These are phyloP conservation scores for Spinacia oleracea DNA, from an alignment of 179 eudicot species.

Conservation along the genomic window DNA sequence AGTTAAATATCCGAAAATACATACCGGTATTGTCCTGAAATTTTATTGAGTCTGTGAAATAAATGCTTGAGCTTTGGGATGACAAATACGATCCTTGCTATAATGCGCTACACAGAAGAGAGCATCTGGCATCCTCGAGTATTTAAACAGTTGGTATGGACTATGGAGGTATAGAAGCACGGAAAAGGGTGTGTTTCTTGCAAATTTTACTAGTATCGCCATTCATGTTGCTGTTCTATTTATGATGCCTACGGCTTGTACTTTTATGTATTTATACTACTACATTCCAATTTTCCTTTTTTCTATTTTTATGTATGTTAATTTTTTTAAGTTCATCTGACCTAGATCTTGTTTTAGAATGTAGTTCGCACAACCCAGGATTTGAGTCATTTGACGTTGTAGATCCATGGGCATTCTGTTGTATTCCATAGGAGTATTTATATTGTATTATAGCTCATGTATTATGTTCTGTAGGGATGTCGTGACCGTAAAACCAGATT, in stretches of 20 bases:
- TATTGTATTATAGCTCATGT: background rate
- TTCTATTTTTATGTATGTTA: background rate
- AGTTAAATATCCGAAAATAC: constrained; percentile 6
- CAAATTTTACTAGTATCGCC: background rate
- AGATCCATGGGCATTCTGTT: background rate
- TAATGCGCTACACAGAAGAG: constrained; percentile 3
- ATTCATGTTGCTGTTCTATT: background rate
- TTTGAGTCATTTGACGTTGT: constrained; percentile 10
- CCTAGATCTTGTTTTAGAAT: background rate
- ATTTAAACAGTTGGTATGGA: background rate
- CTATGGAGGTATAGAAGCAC: constrained; percentile 17
- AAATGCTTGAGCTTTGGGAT: constrained; percentile 24
- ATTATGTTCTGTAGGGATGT: background rate
- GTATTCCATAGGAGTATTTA: background rate
- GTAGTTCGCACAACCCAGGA: background rate
- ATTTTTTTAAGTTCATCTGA: background rate
- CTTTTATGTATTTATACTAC: background rate
- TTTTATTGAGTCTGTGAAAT: constrained; percentile 18
- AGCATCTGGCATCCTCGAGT: constrained; percentile 7
- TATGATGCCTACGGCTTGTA: background rate
- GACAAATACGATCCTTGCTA: constrained; percentile 1
- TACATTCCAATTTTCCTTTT: background rate
- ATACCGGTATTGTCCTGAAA: constrained; percentile 16
- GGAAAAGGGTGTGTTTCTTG: background rate
- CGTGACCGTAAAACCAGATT: background rate